A percentile compares a stretch with the other conserved stretches of the same genome.
phyloP scores from a whole-genome alignment of 108 stramenopile species.

The Cyclotella cryptica region DNA sequence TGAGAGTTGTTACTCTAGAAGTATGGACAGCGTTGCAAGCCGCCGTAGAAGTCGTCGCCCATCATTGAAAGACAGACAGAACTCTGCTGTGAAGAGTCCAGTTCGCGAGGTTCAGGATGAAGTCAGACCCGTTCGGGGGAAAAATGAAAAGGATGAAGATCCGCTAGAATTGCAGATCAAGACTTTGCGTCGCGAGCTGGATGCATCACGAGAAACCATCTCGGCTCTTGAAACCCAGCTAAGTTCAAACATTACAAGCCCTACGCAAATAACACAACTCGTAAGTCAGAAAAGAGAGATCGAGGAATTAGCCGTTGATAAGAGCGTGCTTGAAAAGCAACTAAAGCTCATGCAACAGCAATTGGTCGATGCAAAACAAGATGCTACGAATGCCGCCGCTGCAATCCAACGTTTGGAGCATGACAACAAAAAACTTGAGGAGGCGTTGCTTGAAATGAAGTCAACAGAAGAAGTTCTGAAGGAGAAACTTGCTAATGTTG shows the following conservation, averaged over 20 bases:
- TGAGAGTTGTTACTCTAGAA: conserved; percentile 18
- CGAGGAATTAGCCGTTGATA: conserved; percentile 2
- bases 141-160: not conserved
- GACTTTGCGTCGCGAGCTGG: conserved; percentile 8
- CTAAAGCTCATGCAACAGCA: conserved; percentile 15
- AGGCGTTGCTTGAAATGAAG: not conserved
- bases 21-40: conserved; percentile 12
- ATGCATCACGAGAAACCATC: conserved; percentile 5
- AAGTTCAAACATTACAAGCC: not conserved
- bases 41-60: not conserved
- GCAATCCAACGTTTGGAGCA: not conserved
- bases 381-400: conserved; percentile 1
- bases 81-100: not conserved
- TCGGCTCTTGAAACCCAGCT: conserved; percentile 1
- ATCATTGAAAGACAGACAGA: not conserved
- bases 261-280: not conserved
- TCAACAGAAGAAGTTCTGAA: not conserved
- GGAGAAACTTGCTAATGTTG: not conserved
- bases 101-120: not conserved
- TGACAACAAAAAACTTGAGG: conserved; percentile 7
- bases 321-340: conserved; percentile 14
- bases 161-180: not conserved
- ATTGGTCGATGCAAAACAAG: conserved; percentile 20
- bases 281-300: conserved; percentile 15
- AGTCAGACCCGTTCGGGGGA: not conserved